Percentiles rank a stretch among this genome's conserved stretches.
These are phyloP conservation scores for Nakazawaea wickerhamii DNA, from an alignment of 805 yeast species.

Conservation along the genomic window DNA sequence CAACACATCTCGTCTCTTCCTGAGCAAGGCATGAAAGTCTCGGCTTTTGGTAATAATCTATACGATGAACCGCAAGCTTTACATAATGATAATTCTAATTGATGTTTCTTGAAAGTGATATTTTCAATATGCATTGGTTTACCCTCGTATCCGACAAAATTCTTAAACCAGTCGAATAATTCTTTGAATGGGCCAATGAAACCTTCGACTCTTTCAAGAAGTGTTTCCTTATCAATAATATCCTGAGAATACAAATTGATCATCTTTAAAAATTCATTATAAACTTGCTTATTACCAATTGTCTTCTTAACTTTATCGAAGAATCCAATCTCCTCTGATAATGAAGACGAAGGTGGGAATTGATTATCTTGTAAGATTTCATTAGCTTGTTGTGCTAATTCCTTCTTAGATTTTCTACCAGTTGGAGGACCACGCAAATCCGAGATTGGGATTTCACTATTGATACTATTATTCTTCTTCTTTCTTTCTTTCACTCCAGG, in stretches of 20 bases:
- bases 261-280: constrained; percentile 87
- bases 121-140: constrained; percentile 84
- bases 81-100: constrained; percentile 82
- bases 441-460: constrained; percentile 44
- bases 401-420: constrained; percentile 19
- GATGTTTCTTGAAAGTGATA: constrained; percentile 83
- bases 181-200: constrained; percentile 81
- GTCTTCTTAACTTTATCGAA: constrained; percentile 89
- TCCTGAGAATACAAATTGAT: constrained; percentile 87
- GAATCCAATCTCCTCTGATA: constrained; percentile 75
- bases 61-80: constrained; percentile 95
- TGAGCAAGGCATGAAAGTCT: constrained; percentile 94
- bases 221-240: constrained; percentile 73
- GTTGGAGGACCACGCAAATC: constrained; percentile 33
- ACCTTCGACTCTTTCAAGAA: constrained; percentile 79
- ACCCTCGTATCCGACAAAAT: constrained; percentile 84
- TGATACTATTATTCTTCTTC: constrained; percentile 20
- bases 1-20: constrained; percentile 99
- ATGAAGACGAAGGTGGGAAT: constrained; percentile 7
- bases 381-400: constrained; percentile 24
- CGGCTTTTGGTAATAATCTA: constrained; percentile 86
- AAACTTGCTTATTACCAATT: constrained; percentile 82
- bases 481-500: constrained; percentile 21
- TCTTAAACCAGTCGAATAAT: constrained; percentile 84
- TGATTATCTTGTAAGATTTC: constrained; percentile 10